Conservation (phyloP, 2,329 filamentous ascomycete species). For the Trichoderma pleuroti region DNA sequence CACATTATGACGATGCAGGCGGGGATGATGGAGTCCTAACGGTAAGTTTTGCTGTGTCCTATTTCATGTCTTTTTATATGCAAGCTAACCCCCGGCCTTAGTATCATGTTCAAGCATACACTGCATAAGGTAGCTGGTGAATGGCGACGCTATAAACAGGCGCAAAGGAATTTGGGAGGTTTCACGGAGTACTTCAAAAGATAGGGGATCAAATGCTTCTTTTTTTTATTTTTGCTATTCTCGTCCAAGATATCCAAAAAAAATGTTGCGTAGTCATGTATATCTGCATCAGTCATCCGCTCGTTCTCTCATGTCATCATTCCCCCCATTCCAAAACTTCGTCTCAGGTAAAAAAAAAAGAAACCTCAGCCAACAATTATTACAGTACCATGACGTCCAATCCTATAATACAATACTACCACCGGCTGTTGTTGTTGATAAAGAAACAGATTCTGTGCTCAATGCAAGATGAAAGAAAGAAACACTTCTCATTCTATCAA, state of each 20-base stretch:
- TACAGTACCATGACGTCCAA: conserved; percentile 5
- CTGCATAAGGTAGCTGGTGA: conserved; percentile 23
- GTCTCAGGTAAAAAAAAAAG: not conserved
- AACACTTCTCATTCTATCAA: conserved; percentile 5
- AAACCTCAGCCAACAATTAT: not conserved
- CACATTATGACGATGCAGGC: conserved; percentile 62
- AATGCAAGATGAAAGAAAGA: conserved; percentile 19
- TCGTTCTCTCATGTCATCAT: not conserved
- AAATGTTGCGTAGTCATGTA: conserved; percentile 7
- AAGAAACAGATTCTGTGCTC: not conserved
- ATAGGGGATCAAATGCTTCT: not conserved
- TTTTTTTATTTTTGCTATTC: not conserved
- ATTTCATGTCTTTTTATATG: not conserved
- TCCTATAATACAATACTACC: conserved; percentile 16
- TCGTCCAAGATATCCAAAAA: conserved; percentile 16
- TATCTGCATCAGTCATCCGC: conserved; percentile 15
- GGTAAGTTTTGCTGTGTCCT: conserved; percentile 43
- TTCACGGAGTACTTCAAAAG: not conserved
- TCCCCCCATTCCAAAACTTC: not conserved
- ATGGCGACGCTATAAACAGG: not conserved
- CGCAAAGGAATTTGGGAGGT: not conserved
- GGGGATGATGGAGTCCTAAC: conserved; percentile 73
- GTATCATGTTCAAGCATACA: conserved; percentile 46
- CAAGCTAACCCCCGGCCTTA: conserved; percentile 28
- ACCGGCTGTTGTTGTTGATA: not conserved